Evolutionary conservation across 2,329 filamentous ascomycete genomes (phyloP).

Genomic region (Xylariaceae sp.): DNA sequence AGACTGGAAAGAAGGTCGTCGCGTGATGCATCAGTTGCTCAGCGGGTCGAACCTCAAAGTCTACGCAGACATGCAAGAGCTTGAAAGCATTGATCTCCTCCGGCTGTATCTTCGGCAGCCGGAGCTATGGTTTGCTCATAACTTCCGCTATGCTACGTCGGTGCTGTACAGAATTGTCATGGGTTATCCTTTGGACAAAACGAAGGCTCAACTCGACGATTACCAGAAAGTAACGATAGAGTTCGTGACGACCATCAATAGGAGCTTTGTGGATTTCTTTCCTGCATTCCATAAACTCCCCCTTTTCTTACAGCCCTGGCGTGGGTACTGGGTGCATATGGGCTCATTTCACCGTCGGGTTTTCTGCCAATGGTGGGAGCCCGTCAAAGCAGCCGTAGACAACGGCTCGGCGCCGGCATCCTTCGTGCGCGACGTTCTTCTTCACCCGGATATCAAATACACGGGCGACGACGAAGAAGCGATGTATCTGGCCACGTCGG

Average conservation of each 20-base stretch:
- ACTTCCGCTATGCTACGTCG: slow-evolving; percentile 35
- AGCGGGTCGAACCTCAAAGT: slow-evolving; percentile 30
- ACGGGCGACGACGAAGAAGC: slow-evolving; percentile 33
- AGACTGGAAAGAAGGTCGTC: slow-evolving; percentile 33
- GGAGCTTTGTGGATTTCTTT: slow-evolving; percentile 18
- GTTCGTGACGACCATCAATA: slow-evolving; percentile 30
- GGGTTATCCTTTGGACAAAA: slow-evolving; percentile 30
- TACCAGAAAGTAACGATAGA: slow-evolving; percentile 30
- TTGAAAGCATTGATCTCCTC: slow-evolving; percentile 33
- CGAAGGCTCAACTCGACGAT: slow-evolving; percentile 30
- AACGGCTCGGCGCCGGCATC: slow-evolving; percentile 27
- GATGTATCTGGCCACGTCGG: slow-evolving; percentile 35
- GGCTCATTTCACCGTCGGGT: slow-evolving; percentile 29
- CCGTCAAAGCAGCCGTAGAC: slow-evolving; percentile 21
- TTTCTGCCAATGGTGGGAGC: slow-evolving; percentile 30
- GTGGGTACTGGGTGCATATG: slow-evolving; percentile 27
- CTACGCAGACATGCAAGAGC: slow-evolving; percentile 33
- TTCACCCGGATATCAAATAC: slow-evolving; percentile 24
- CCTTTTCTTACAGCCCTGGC: slow-evolving; percentile 27
- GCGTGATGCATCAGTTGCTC: slow-evolving; percentile 36
- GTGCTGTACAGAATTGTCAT: slow-evolving; percentile 35
- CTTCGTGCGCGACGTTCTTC: slow-evolving; percentile 31
- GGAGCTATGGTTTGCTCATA: slow-evolving; percentile 32
- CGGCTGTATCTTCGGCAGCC: slow-evolving; percentile 31
- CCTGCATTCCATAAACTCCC: slow-evolving; percentile 23